Evolutionary conservation across 441 rosid species (phyloP), one percentile per base, ranked within the genome.

Genomic region (Hura crepitans): DNA sequence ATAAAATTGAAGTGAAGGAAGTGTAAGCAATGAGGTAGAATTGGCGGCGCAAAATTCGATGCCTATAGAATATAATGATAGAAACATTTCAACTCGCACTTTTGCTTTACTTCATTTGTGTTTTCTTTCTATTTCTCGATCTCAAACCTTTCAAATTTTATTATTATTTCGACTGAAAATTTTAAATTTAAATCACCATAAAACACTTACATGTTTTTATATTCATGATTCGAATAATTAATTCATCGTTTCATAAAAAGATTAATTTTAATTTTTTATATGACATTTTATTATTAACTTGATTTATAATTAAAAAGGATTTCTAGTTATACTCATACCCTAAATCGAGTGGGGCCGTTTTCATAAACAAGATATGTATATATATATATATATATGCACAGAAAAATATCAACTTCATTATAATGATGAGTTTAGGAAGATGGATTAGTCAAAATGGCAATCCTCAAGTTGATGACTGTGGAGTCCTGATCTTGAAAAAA

Each of bases 41-140:
- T 72, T 78, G 85, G 75, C 79, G 85, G 83, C 81, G 73, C 79
- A 77, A 77, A 17, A 72, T 69, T 68, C 62, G 8, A 47, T 70
- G 18, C 37, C 25, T 9, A 62, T 71, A 54, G 73, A 57, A 67
- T 59, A 54, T 35, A 33, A 46, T 56, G 68, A 55, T 18, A 31
- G 50, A 33, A 70, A 64, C 78, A 64, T 69, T 37, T 64, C 35
- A 75, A 33, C 78, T 37, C n/a, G 69, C 47, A 18, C 5, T 25
- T 50, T 22, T 2, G 15, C 25, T 42, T n/a, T 33, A 6, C 37
- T 33, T 2, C 37, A 67, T n/a, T 39, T 30, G 12, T 25, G 5
- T 45, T 46, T 12, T 14, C 47, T 25, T 66, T n/a, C 45, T 49
- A 5, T 39, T 43, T 68, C 30, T 3, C 31, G 37, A 6, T n/a